A percentile compares a stretch with the other conserved stretches of the same genome.
Evolutionary conservation across 2,329 filamentous ascomycete genomes (phyloP).

Genomic region (Bipolaris victoriae): DNA sequence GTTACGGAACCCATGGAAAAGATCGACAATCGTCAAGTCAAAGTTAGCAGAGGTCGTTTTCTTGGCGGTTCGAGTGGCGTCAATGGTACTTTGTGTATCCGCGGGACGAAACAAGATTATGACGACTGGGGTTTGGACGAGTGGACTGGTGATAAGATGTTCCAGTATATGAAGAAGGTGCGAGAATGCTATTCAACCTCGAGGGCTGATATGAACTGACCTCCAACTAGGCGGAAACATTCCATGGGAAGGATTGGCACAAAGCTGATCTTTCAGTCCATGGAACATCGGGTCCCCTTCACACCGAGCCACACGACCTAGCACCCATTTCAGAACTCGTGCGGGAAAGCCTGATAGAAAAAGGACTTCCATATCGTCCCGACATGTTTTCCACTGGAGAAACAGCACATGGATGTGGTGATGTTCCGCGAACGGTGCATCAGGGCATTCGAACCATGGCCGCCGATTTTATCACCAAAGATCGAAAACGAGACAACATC

Average conservation of each 20-base stretch:
- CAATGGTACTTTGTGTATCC: conserved; percentile 59
- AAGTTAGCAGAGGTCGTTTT: conserved; percentile 58
- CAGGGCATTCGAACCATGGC: conserved; percentile 38
- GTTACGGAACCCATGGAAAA: conserved; percentile 49
- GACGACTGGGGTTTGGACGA: conserved; percentile 64
- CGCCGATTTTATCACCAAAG: conserved; percentile 51
- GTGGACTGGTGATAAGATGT: conserved; percentile 65
- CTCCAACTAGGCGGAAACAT: conserved; percentile 57
- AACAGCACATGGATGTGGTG: conserved; percentile 39
- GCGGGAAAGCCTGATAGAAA: conserved; percentile 61
- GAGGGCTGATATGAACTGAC: not conserved
- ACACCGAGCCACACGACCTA: conserved; percentile 64
- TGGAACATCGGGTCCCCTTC: conserved; percentile 56
- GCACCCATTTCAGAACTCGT: conserved; percentile 64
- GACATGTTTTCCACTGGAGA: conserved; percentile 65
- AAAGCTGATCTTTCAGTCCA: conserved; percentile 57
- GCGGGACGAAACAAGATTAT: conserved; percentile 57
- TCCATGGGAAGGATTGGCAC: conserved; percentile 65
- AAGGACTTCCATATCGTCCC: conserved; percentile 61
- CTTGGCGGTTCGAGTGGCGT: conserved; percentile 58
- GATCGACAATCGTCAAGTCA: conserved; percentile 54
- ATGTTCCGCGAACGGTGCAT: conserved; percentile 41
- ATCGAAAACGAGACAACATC: conserved; percentile 46
- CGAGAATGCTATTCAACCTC: not conserved
- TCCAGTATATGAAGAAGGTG: conserved; percentile 62